These are phyloP conservation scores for Ambrosia trifida DNA, from an alignment of 129 eudicot genomes.

Conservation along the genomic window DNA sequence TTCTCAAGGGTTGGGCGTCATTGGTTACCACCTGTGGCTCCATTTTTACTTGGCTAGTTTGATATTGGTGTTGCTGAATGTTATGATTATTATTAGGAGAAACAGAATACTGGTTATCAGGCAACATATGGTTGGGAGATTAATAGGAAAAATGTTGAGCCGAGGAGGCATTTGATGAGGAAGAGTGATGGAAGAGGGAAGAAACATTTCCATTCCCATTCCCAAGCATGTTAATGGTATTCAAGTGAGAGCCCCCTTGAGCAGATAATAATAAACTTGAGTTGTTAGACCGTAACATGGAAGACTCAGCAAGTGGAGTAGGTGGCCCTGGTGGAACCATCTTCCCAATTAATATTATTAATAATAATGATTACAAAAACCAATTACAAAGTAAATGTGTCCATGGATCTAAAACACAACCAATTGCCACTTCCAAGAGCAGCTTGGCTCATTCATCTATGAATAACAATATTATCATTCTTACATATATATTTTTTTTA, in stretches of 20 bases:
- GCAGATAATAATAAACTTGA: conserved; percentile 78
- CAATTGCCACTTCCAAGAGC: no score
- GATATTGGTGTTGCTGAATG: conserved; percentile 61
- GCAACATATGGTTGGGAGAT: conserved; percentile 65
- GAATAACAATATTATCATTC: no score
- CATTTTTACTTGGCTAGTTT: conserved; percentile 68
- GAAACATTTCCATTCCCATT: conserved; percentile 89
- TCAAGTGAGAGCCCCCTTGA: conserved; percentile 85
- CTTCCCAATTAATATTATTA: conserved; percentile 34
- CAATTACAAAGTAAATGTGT: conserved; percentile 39
- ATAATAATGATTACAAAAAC: no score
- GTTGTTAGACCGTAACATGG: conserved; percentile 67
- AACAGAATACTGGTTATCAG: conserved; percentile 62
- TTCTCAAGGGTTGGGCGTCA: conserved; percentile 73
- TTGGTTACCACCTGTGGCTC: conserved; percentile 68
- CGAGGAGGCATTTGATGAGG: conserved; percentile 43
- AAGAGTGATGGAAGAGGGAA: conserved; percentile 74
- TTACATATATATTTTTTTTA: no score
- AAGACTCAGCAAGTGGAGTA: conserved; percentile 72
- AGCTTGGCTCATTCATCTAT: no score
- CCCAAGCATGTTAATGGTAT: conserved; percentile 86
- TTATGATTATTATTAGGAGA: conserved; percentile 49
- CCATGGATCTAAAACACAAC: no score
- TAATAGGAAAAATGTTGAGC: conserved; percentile 61
- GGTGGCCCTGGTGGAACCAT: conserved; percentile 98